Base-by-base conservation (phyloP, 805 yeast species). In the Ogataea kodamae region DNA sequence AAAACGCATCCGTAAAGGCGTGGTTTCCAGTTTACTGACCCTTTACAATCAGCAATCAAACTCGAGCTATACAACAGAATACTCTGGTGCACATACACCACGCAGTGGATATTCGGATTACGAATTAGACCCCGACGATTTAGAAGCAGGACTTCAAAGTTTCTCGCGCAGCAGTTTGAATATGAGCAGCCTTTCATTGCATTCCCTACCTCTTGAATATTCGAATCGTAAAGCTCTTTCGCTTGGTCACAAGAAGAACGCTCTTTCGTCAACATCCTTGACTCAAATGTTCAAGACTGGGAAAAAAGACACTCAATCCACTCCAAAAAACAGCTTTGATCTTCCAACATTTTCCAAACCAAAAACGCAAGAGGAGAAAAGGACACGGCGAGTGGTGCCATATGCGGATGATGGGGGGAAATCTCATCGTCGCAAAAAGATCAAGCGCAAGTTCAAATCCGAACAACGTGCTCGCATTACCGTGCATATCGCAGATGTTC, bases 401-500 rank as follows among this genome's bases (percentile, higher is more conserved):
- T 34, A 36, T 11, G n/a, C n/a, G n/a, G 46, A 42, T 16, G 38
- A 37, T 11, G 15, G n/a, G 11, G 13, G 26, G 9, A 27, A 30
- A 12, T 22, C 30, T n/a, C 22, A 29, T 11, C 45, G 70, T 25
- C 52, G 39, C 35, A 50, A 33, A 35, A 36, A 39, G 30, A 33
- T 33, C 18, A 42, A 33, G 59, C 62, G 44, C 48, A 63, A 40
- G 54, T 37, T 45, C 22, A 64, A 44, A 57, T 60, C 46, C 22
- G 68, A 65, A 29, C 66, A 65, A 19, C 59, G 67, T 33, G 89
- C 90, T 19, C 78, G 84, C 37, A 89, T 89, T 49, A 90, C 97
- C 0, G 94, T 90, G 9, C 97, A 90, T 55, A 85, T 89, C 48
- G 92, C 95, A 1, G 95, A 84, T 49, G 74, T 87, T 14, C 63